Base-by-base conservation (phyloP, 1,284 basidiomycete genomes). In the Macrocystidia cucumis region DNA sequence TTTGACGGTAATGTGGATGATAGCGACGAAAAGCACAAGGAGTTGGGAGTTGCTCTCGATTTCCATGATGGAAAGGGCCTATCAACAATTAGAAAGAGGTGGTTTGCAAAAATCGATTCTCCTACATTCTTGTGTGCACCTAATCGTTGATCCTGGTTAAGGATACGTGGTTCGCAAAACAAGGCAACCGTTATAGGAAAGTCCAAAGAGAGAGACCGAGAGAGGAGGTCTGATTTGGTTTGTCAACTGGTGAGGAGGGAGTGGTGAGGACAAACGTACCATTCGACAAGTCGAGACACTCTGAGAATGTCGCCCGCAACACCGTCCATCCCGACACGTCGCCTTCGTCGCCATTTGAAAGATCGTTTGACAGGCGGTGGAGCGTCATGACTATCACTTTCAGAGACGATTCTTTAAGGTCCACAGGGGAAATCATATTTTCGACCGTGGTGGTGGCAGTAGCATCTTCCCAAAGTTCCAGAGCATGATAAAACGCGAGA, bases 391-490 rank as follows among this genome's bases (percentile, higher is more conserved):
- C 43, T 29, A 58, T 44, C n/a, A 52, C 46, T 12, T 44, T 37
- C 17, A 54, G 41, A 2, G 55, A 44, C 32, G 47, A 55, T 29
- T 50, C 45, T 37, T 51, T 60, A 47, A 63, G 44, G 11, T 43
- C 32, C 9, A 32, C 31, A 9, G 61, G 60, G 8, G 49, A n/a
- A n/a, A n/a, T 45, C 18, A 51, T 43, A n/a, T 43, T 30, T 17
- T 33, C 46, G 12, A 51, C 44, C 21, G 33, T 46, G 20, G 39
- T 45, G 8, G 55, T 45, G 13, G 62, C 55, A 21, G 62, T 56
- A 13, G 59, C 55, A 27, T 72, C 68, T 24, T 65, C 51, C 75
- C 82, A 85, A 11, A 65, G 50, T 40, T 79, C 76, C 29, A 83
- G 56, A 1, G 65, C 63, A 32, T 62, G 50, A 44, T 69, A 72